These are phyloP conservation scores for Trypanosoma avium DNA, from an alignment of 208 protist genomes.

Conservation along the genomic window DNA sequence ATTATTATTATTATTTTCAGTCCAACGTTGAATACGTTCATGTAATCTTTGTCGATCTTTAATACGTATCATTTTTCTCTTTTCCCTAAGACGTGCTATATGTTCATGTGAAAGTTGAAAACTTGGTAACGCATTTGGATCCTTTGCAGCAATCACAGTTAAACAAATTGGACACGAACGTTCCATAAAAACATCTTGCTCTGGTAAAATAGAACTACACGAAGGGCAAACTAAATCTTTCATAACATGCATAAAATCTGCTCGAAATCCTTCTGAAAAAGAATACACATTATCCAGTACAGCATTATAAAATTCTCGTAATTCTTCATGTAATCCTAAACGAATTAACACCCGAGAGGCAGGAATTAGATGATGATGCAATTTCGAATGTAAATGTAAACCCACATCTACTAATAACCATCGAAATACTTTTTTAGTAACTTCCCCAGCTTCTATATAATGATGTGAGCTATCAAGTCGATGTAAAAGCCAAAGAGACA, in stretches of 20 bases:
- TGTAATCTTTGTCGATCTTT: constrained; percentile 37
- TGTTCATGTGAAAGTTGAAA: constrained; percentile 75
- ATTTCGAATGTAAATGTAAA: constrained; percentile 64
- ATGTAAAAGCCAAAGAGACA: constrained; percentile 79
- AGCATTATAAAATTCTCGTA: constrained; percentile 74
- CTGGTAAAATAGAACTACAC: constrained; percentile 60
- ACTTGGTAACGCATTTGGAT: constrained; percentile 47
- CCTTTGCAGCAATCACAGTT: constrained; percentile 56
- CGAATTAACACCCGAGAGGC: constrained; percentile 72
- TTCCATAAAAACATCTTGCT: constrained; percentile 56
- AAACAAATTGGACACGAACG: constrained; percentile 74
- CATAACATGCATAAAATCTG: constrained; percentile 73
- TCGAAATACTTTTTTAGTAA: constrained; percentile 70
- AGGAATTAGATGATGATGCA: constrained; percentile 76
- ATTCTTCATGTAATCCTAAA: constrained; percentile 61
- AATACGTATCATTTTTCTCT: constrained; percentile 37
- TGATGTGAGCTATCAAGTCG: constrained; percentile 77
- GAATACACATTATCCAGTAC: constrained; percentile 75
- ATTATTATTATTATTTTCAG: not conserved
- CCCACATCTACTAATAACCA: constrained; percentile 85
- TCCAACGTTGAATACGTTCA: constrained; percentile 41
- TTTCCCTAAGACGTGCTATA: constrained; percentile 46
- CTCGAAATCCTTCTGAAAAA: constrained; percentile 60
- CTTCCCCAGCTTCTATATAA: constrained; percentile 59
- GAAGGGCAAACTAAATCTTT: constrained; percentile 70